A percentile compares a stretch with the other conserved stretches of the same genome.
phyloP scores from a whole-genome alignment of 2,329 filamentous ascomycete genomes.

The Microascus cirrosus region DNA sequence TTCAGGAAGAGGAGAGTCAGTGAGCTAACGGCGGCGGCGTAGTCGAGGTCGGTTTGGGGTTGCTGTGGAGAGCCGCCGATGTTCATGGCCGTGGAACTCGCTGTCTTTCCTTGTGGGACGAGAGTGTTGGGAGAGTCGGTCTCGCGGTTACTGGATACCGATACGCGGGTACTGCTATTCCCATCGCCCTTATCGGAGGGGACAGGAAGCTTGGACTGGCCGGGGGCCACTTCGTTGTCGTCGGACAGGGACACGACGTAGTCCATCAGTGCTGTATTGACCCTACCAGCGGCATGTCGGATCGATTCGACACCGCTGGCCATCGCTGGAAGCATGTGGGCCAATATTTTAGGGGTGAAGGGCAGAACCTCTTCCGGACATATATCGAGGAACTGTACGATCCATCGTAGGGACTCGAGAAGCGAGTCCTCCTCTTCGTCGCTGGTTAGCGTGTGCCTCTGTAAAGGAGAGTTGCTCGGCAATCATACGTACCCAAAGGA shows the following conservation, averaged over 20 bases:
- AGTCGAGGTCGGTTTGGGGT: conserved; percentile 70
- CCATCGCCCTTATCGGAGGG: conserved; percentile 33
- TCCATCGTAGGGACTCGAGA: conserved; percentile 85
- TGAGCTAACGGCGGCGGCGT: conserved; percentile 86
- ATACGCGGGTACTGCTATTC: conserved; percentile 36
- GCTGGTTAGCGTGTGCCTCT: conserved; percentile 5
- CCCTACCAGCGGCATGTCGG: conserved; percentile 73
- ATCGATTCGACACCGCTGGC: conserved; percentile 86
- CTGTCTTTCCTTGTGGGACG: conserved; percentile 34
- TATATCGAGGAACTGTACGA: conserved; percentile 93
- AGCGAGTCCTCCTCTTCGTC: conserved; percentile 75
- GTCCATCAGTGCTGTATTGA: conserved; percentile 85
- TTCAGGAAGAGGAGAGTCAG: conserved; percentile 90
- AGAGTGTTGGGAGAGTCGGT: conserved; percentile 42
- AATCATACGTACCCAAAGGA: conserved; percentile 48
- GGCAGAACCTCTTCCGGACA: conserved; percentile 92
- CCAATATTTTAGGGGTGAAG: conserved; percentile 85
- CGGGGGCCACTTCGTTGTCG: conserved; percentile 35
- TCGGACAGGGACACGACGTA: conserved; percentile 88
- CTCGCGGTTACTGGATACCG: conserved; percentile 41
- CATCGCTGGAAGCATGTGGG: conserved; percentile 87
- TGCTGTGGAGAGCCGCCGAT: conserved; percentile 14
- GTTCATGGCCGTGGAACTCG: conserved; percentile 27
- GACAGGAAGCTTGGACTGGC: conserved; percentile 24
- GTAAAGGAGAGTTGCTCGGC: background rate